Evolutionary conservation across 345 rosid genomes (phyloP), one percentile per base, ranked within the genome.

Genomic region (Eucalyptus urophylla): DNA sequence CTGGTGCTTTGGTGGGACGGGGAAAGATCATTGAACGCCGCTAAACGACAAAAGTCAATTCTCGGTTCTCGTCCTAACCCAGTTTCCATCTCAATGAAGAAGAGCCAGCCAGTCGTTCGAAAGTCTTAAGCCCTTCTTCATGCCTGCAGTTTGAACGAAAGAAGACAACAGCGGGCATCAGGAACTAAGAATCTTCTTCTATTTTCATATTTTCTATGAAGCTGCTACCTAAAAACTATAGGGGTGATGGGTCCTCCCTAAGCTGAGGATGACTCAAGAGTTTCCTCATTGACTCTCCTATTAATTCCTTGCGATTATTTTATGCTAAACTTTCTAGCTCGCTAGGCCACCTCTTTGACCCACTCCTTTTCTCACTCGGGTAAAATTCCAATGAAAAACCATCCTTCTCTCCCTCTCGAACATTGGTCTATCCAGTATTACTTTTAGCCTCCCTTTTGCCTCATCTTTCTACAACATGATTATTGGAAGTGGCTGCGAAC

Each of bases 401-500:
- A 19, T 56, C 62, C 25, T 16, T 33, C 13, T 72, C 81, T 72
- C 81, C 37, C 45, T 72, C 81, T 37, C 81, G 11, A 6, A 37
- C 47, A 76, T 76, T 76, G 83, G 83, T 11, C 83, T 76, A 76
- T 76, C 51, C 86, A 62, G 13, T 88, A 43, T 88, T 62, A 13
- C 40, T 65, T 86, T 89, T 45, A 65, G 85, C 86, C 83, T 44
- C 45, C 49, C 93, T 62, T 87, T 87, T 89, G 90, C 89, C 90
- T 81, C 85, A 90, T 60, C 92, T 93, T 93, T 92, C 83, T 27
- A 67, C 80, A 89, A 86, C 93, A 93, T 91, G 90, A 90, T 90
- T 76, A 89, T 29, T 76, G 92, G 81, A 37, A 69, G 88, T 88
- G 93, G 93, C 87, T 76, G 58, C 89, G 89, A 86, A 54, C 43